Evolutionary conservation across 352 stramenopile genomes (phyloP), one percentile per base, ranked within the genome.

Genomic region (Halophytophthora batemanensis): DNA sequence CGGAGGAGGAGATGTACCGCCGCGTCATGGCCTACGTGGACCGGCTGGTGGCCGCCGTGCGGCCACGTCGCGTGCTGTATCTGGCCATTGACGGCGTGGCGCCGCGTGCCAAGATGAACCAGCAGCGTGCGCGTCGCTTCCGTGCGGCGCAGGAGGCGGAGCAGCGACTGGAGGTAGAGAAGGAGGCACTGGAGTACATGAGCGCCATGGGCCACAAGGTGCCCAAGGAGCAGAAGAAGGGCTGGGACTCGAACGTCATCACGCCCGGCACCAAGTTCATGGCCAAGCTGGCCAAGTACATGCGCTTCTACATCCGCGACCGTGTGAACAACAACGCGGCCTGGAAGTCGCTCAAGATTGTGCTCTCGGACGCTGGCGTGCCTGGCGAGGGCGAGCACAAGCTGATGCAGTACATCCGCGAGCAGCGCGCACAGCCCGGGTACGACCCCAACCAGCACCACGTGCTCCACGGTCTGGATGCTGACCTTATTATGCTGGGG

Each of bases 381-480:
- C 97, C 97, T 1, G 97, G 97, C n/a, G 97, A 99, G 75, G 97
- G 97, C 28, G 97, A 99, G 66, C 97, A 99, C 76, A 99, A 99
- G 66, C 95, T 99, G 39, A 99, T 99, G 96, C 66, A 95, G 41
- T 98, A 98, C 70, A 88, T 99, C 38, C 90, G 97, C 43, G 74
- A 87, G 31, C 89, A 99, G 67, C 77, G 96, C 12, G 87, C 78
- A 21, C 93, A 98, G 74, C 82, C 87, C 19, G 95, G 90, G 1
- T 99, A 99, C 69, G 86, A 99, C 77, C 96, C 96, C 18, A 99
- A 99, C 69, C 77, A 96, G 50, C 89, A 96, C 47, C 97, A 99
- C 66, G 89, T 99, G 17, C 69, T 99, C 17, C 96, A 99, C 63
- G 97, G 97, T 43, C 72, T 99, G 35, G 97, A 99, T 75, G 97